Conservation (phyloP, 257 asterid genomes). For the Verbena officinalis region DNA sequence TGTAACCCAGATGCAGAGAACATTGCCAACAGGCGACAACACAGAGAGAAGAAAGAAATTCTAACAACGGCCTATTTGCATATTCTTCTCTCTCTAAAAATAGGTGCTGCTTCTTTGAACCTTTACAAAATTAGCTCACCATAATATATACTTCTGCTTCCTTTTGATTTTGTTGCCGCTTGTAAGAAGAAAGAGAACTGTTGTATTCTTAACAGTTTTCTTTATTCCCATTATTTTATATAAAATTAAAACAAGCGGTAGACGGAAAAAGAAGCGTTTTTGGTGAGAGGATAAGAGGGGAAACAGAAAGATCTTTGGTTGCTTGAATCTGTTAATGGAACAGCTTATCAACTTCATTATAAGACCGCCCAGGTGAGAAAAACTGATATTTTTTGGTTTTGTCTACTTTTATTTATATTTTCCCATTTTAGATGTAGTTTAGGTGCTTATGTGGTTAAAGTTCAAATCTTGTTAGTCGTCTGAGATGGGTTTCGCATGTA, state of each 20-base stretch:
- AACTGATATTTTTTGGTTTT: conserved; percentile 1
- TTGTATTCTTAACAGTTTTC: not conserved
- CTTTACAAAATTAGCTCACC: not conserved
- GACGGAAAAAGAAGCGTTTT: conserved; percentile 10
- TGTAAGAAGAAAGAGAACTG: not conserved
- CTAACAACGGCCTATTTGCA: conserved; percentile 27
- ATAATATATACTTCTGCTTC: not conserved
- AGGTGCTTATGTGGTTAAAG: conserved; percentile 16
- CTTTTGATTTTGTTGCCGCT: conserved; percentile 10
- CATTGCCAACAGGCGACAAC: conserved; percentile 7
- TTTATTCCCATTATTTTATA: not conserved
- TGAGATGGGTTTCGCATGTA: conserved; percentile 29
- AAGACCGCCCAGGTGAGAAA: conserved; percentile 88
- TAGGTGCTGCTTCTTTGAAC: not conserved
- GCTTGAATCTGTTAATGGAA: conserved; percentile 68
- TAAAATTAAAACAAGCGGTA: not conserved
- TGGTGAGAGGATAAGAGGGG: conserved; percentile 21
- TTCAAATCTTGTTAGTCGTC: conserved; percentile 33
- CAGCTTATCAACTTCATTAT: conserved; percentile 96
- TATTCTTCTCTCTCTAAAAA: conserved; percentile 1
- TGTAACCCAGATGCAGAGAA: not conserved
- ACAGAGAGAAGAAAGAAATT: not conserved
- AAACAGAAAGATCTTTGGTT: conserved; percentile 46
- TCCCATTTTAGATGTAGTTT: not conserved
- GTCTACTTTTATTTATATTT: not conserved